Conservation (phyloP, 192 early-diverging fungal genomes). For the Umbelopsis sp. region DNA sequence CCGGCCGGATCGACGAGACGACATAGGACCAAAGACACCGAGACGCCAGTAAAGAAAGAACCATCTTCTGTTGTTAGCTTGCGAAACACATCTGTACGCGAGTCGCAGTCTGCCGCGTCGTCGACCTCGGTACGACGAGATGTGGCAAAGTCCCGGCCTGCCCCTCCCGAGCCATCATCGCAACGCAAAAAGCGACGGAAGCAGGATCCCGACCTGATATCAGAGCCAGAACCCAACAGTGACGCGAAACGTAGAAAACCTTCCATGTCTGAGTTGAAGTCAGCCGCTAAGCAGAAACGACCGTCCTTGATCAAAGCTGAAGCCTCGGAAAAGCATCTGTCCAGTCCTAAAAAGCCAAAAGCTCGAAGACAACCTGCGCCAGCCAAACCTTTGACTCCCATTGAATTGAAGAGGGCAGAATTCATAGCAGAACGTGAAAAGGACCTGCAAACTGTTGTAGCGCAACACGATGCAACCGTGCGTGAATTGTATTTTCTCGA, state of each 20-base stretch:
- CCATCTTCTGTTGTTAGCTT: neutral
- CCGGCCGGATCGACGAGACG: slow-evolving; percentile 23
- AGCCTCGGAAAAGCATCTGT: neutral
- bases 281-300: neutral
- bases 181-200: slow-evolving; percentile 15
- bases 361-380: slow-evolving; percentile 1
- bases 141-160: slow-evolving; percentile 10
- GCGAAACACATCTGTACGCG: neutral
- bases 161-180: slow-evolving; percentile 1
- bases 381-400: slow-evolving; percentile 39
- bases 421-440: slow-evolving; percentile 42
- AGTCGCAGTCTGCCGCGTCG: neutral
- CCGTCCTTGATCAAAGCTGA: neutral
- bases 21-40: neutral
- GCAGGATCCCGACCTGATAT: neutral
- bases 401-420: slow-evolving; percentile 45
- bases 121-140: neutral
- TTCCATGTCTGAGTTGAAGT: neutral
- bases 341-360: neutral
- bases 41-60: neutral
- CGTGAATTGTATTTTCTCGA: slow-evolving; percentile 65
- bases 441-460: slow-evolving; percentile 50
- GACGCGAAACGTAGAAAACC: slow-evolving; percentile 19
- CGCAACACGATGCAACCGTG: slow-evolving; percentile 55
- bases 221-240: slow-evolving; percentile 10